A percentile compares a stretch with the other conserved stretches of the same genome.
phyloP scores from a whole-genome alignment of 208 protist genomes.

The Naegleria lovaniensis region DNA sequence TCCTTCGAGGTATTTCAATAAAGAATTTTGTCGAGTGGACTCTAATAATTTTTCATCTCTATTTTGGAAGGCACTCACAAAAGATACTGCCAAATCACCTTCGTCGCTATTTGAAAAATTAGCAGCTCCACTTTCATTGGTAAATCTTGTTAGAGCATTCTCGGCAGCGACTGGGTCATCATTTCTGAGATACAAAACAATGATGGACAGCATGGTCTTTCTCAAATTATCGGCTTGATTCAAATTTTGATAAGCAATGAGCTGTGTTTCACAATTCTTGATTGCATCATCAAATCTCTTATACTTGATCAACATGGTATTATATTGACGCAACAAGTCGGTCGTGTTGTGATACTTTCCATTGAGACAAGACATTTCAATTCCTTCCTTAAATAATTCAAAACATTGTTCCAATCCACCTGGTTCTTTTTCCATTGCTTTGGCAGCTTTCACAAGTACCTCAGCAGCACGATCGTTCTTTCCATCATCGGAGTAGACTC shows the following conservation, averaged over 20 bases:
- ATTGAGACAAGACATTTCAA: neutral
- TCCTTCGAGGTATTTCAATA: neutral
- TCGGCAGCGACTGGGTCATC: neutral
- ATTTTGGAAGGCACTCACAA: constrained; percentile 9
- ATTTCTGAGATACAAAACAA: neutral
- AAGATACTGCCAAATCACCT: neutral
- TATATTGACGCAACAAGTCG: neutral
- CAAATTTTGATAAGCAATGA: neutral
- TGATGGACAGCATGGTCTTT: neutral
- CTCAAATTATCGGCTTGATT: neutral
- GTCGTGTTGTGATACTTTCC: neutral
- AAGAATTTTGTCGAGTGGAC: no score
- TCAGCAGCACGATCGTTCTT: neutral
- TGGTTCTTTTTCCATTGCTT: neutral
- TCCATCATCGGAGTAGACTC: neutral
- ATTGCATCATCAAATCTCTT: neutral
- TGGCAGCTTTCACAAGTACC: neutral
- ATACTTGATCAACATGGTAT: neutral
- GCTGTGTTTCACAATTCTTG: neutral
- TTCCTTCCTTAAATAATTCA: neutral
- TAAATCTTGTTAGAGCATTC: neutral
- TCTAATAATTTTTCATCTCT: neutral
- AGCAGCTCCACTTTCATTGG: neutral
- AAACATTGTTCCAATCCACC: neutral
- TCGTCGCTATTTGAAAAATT: neutral